Base-by-base conservation (phyloP, 1,284 basidiomycete genomes). In the Leccinum subspadiceum region DNA sequence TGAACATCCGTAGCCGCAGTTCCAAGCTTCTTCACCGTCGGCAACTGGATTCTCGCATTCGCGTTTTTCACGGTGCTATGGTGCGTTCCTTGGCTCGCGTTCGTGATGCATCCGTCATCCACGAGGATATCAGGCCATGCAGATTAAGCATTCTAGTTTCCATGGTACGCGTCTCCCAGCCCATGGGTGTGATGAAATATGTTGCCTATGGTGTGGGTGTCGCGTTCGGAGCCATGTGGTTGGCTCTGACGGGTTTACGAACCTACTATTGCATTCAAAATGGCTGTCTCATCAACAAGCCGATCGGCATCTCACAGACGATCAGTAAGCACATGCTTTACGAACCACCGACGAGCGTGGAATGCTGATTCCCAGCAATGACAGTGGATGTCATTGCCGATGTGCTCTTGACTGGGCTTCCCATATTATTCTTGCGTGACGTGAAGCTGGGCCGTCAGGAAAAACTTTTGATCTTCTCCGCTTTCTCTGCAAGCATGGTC, bases 131-230 rank as follows among this genome's bases (percentile, higher is more conserved):
- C 26, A 65, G 66, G 65, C 15, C 56, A 5, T 60, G 62, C 13
- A 61, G 66, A 22, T 54, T 64, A 46, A 66, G 65, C 15, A 53
- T 66, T n/a, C 39, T 65, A 10, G 17, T 58, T 15, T 68, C 56
- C 10, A 59, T 66, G 35, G 56, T 44, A 24, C 62, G 65, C 26
- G 49, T 66, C 4, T 53, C 46, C n/a, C 60, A 59, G 9, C 62
- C 57, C 5, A 29, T 44, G 15, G 54, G 41, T 5, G 29, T 2
- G 31, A 39, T 54, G 37, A 60, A 26, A 53, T 2, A n/a, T 9
- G 9, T 60, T 12, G 33, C 65, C 22, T 7, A 26, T 26, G 26
- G 50, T 20, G 51, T 60, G 12, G 62, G 59, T 4, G 12, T 46
- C n/a, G 29, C 56, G 5, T 66, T 66, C 26, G 53, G 29, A 13